Percentiles rank a stretch among this genome's conserved stretches.
These are phyloP conservation scores for Trichothecium sympodiale DNA, from an alignment of 2,329 filamentous ascomycete genomes.

Conservation along the genomic window DNA sequence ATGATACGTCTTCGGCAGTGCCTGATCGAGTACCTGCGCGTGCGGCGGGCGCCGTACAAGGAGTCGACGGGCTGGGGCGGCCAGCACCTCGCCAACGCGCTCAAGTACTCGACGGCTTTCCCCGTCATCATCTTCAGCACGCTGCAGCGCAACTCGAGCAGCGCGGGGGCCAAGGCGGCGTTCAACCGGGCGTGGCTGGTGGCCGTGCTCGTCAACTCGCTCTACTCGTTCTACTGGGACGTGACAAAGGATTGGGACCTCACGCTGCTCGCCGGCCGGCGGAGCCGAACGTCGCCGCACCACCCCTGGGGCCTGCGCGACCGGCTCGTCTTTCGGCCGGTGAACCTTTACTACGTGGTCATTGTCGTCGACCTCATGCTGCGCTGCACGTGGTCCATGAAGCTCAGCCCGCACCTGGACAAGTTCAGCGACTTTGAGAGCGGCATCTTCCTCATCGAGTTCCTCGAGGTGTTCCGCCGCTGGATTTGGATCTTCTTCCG, in stretches of 20 bases:
- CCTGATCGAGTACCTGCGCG: slow-evolving; percentile 73
- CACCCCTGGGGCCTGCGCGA: slow-evolving; percentile 70
- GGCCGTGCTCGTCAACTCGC: slow-evolving; percentile 69
- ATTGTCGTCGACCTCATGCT: slow-evolving; percentile 70
- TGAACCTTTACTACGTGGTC: slow-evolving; percentile 70
- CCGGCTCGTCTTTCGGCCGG: slow-evolving; percentile 59
- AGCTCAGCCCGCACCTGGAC: slow-evolving; percentile 71
- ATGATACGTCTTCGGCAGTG: slow-evolving; percentile 86
- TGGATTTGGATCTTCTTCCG: slow-evolving; percentile 98
- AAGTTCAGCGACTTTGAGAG: slow-evolving; percentile 80
- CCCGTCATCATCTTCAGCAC: slow-evolving; percentile 78
- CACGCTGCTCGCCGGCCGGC: slow-evolving; percentile 57
- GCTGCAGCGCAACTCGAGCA: slow-evolving; percentile 52
- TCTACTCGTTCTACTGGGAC: slow-evolving; percentile 99
- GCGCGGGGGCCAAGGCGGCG: slow-evolving; percentile 25
- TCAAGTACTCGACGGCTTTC: slow-evolving; percentile 91
- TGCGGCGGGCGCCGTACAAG: slow-evolving; percentile 45
- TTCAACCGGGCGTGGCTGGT: slow-evolving; percentile 54
- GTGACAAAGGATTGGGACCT: slow-evolving; percentile 95
- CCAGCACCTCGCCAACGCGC: slow-evolving; percentile 83
- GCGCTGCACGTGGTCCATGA: slow-evolving; percentile 84
- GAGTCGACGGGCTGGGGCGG: slow-evolving; percentile 61
- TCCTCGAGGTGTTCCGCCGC: slow-evolving; percentile 74
- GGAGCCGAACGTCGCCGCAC: slow-evolving; percentile 47
- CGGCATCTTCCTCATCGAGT: slow-evolving; percentile 78